These are phyloP conservation scores for Colletotrichum cordylinicola DNA, from an alignment of 2,329 filamentous ascomycete species.

Conservation along the genomic window DNA sequence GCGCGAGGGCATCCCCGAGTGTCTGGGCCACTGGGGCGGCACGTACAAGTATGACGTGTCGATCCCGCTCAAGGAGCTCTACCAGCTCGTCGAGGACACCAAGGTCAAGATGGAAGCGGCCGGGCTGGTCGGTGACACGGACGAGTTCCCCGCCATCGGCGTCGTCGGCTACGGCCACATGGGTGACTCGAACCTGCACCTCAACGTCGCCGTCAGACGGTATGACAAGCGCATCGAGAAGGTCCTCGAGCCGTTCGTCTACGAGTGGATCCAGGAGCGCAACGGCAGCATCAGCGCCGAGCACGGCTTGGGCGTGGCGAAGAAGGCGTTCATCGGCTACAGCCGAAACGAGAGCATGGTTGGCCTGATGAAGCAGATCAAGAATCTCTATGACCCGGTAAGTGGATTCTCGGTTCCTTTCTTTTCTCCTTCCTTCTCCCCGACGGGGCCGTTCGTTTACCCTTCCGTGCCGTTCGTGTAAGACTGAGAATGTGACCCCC, in stretches of 20 bases:
- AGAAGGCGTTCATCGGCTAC: slow-evolving; percentile 95
- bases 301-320: slow-evolving; percentile 91
- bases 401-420: slow-evolving; percentile 43
- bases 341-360: slow-evolving; percentile 89
- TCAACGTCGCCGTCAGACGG: slow-evolving; percentile 83
- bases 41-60: slow-evolving; percentile 99
- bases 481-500: not conserved
- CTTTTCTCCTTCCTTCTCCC: not conserved
- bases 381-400: slow-evolving; percentile 92
- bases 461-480: slow-evolving; percentile 6
- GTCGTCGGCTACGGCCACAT: slow-evolving; percentile 99
- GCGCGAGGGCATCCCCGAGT: slow-evolving; percentile 92
- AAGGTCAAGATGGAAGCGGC: slow-evolving; percentile 73
- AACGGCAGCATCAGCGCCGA: slow-evolving; percentile 96
- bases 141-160: slow-evolving; percentile 79
- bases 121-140: slow-evolving; percentile 78
- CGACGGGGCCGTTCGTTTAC: not conserved
- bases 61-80: slow-evolving; percentile 87
- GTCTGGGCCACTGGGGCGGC: slow-evolving; percentile 86
- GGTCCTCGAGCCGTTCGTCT: slow-evolving; percentile 91
- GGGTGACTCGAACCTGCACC: slow-evolving; percentile 94
- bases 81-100: slow-evolving; percentile 86
- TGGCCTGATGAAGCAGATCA: slow-evolving; percentile 92
- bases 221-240: slow-evolving; percentile 91
- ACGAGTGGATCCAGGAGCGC: slow-evolving; percentile 91